These are phyloP conservation scores for Rhodotorula sp. DNA, from an alignment of 1,284 basidiomycete genomes.

Conservation along the genomic window DNA sequence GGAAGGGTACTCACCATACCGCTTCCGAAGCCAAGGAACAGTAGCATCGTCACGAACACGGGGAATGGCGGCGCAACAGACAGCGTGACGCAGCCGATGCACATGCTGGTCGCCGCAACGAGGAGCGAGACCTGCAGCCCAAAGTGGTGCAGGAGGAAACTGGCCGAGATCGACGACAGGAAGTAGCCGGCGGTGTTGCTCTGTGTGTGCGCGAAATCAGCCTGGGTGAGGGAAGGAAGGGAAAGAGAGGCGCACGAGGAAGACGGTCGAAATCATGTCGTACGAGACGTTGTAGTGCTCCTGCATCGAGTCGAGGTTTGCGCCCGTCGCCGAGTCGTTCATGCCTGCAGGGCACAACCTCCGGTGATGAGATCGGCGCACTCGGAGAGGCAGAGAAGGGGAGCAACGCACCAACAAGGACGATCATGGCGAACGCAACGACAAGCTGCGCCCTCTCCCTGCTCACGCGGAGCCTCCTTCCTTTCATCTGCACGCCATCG, in stretches of 20 bases:
- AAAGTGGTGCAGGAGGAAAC: constrained; percentile 37
- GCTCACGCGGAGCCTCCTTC: neutral
- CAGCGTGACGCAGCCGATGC: constrained; percentile 25
- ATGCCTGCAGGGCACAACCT: neutral
- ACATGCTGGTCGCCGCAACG: constrained; percentile 18
- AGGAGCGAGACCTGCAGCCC: constrained; percentile 23
- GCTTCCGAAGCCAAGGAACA: constrained; percentile 35
- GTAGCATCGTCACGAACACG: constrained; percentile 29
- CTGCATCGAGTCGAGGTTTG: constrained; percentile 38
- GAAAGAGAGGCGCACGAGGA: constrained; percentile 9
- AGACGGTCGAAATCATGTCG: constrained; percentile 38
- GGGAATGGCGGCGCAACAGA: constrained; percentile 30
- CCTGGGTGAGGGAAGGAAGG: constrained; percentile 5
- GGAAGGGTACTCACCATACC: constrained; percentile 11
- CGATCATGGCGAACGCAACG: constrained; percentile 35
- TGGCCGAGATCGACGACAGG: constrained; percentile 25
- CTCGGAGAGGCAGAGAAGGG: neutral
- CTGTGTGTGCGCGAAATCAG: neutral
- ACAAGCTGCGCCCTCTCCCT: constrained; percentile 21
- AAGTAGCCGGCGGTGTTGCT: constrained; percentile 34
- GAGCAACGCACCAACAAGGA: constrained; percentile 11
- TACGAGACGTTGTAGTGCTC: constrained; percentile 32
- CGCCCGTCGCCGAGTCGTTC: constrained; percentile 39
- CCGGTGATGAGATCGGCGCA: no score
- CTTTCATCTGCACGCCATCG: no score